Base-by-base conservation (phyloP, 139 green algal genomes). In the Coelastrella sp. region DNA sequence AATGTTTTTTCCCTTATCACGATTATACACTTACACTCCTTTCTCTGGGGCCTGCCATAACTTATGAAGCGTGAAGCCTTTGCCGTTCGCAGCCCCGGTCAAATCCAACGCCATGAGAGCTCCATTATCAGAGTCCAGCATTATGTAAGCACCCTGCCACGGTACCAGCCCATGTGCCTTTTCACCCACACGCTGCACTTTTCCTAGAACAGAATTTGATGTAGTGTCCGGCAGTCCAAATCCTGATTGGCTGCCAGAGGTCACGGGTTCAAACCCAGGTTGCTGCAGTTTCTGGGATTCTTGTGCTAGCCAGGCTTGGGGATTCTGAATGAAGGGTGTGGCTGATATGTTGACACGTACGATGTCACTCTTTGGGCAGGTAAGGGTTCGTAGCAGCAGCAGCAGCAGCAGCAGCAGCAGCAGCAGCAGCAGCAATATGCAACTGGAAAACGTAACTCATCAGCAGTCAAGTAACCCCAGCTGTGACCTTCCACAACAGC, bases 151-250 rank as follows among this genome's bases (percentile, higher is more conserved):
- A 11, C 75, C 51, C 6, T 85, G 62, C 89, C 86, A 92, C 1
- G 79, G 30, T 37, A 96, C 93, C 32, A 94, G 59, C 15, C 92
- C 93, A 66, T 96, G 93, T 0, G 92, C 84, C 51, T 93, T 93
- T 37, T 45, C 32, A 0, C 93, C 93, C 7, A 96, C 89, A 15
- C 83, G 30, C 25, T 75, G 50, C 7, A 93, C 5, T 6, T 88
- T 81, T 6, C 34, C 35, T 13, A 80, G 32, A 19, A 86, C 66
- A 35, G 75, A 6, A 45, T 23, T 27, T 48, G 19, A 17, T 34
- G 30, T 38, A 32, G 35, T 67, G 40, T 66, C 23, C 1, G 41
- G 38, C 19, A 19, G 13, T 67, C 21, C 21, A 4, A 32, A 50
- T 48, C 45, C 30, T 21, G 21, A 17, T 11, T 4, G 3, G 4